Base-by-base conservation (phyloP, 352 stramenopile species). In the Phytophthora lateralis region DNA sequence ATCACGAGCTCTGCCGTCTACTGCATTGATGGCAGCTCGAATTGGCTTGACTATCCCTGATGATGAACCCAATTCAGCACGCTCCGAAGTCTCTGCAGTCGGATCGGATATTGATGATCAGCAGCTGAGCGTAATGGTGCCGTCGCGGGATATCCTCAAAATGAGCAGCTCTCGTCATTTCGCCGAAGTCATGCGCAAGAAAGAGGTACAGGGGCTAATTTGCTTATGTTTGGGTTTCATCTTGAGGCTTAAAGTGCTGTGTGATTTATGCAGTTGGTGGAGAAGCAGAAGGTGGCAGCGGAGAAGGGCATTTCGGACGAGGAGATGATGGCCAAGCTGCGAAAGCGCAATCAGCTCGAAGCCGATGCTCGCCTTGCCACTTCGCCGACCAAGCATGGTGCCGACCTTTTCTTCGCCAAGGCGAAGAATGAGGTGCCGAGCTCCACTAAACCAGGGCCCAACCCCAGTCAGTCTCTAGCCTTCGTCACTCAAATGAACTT, bases 91-190 rank as follows among this genome's bases (percentile, higher is more conserved):
- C 5, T 88, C 75, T 55, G 61, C 46, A 3, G 38, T 54, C n/a
- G 66, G 66, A n/a, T 57, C 53, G 4, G 60, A 60, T 10, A 18
- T 60, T 34, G 60, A 60, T 17, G 54, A 42, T 5, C 79, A 88
- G 11, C 55, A 71, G 29, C 79, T 81, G 46, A 82, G 82, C 37
- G 76, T 82, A 24, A 48, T 89, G 15, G 80, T 95, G 32, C 85
- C 82, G 27, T 90, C 84, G 9, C 80, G 85, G 9, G 78, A 91
- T 49, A 92, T 95, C 49, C 80, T 95, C 48, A 95, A 95, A 75
- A 90, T 91, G 78, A 93, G 82, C 69, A 95, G 85, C 69, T 90
- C 80, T 11, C 76, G 85, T 10, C 84, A 92, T 44, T 93, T 85
- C 39, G 77, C 85, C 17, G 84, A 95, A 52, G 76, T 93, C 29